phyloP scores from a whole-genome alignment of 257 asterid genomes.

The Solanum sejunctum region DNA sequence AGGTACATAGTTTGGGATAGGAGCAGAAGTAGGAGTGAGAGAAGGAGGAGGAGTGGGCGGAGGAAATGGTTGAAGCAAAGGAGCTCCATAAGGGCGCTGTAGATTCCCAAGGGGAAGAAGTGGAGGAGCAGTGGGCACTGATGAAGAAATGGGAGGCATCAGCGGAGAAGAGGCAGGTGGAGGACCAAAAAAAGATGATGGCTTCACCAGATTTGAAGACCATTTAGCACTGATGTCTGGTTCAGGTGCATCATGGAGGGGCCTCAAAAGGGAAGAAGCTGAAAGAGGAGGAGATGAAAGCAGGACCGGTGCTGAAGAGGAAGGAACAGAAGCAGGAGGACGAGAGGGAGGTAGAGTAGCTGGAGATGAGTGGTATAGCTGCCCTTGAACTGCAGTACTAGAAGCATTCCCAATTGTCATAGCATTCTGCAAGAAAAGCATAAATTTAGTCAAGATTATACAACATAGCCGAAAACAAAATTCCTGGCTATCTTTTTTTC shows the following conservation, averaged over 20 bases:
- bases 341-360: conserved; percentile 25
- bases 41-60: conserved; percentile 97
- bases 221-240: conserved; percentile 24
- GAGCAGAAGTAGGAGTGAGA: conserved; percentile 55
- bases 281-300: conserved; percentile 34
- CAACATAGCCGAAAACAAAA: neutral
- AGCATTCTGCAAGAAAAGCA: conserved; percentile 37
- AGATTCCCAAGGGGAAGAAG: conserved; percentile 42
- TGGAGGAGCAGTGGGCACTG: conserved; percentile 77
- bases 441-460: neutral
- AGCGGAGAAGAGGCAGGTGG: conserved; percentile 52
- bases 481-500: neutral
- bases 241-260: conserved; percentile 45
- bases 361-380: conserved; percentile 35
- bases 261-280: conserved; percentile 40
- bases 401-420: conserved; percentile 48
- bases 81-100: conserved; percentile 81
- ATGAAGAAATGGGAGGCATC: conserved; percentile 51
- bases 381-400: conserved; percentile 33
- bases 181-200: conserved; percentile 69
- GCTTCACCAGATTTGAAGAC: conserved; percentile 71
- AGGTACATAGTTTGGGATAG: conserved; percentile 42
- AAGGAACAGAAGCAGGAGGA: conserved; percentile 30
- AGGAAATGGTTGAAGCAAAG: conserved; percentile 98
- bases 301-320: conserved; percentile 32